Percentiles rank a stretch among this genome's conserved stretches.
Evolutionary conservation across 495 filamentous ascomycete genomes (phyloP).

Genomic region (Aspergillus avenaceus): DNA sequence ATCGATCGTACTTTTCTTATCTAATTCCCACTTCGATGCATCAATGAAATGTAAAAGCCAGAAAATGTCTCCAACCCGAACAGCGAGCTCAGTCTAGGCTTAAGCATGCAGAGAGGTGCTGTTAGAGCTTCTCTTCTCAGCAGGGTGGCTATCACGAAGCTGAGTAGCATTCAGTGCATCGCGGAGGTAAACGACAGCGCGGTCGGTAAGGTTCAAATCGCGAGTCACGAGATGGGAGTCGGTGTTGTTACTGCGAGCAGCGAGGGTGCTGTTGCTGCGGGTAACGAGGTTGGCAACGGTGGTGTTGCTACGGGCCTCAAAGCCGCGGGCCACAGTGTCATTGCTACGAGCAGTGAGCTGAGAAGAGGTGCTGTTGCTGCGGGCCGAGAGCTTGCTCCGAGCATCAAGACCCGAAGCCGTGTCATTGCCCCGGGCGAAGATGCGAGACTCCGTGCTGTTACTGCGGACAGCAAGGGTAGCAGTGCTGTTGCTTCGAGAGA

Average conservation of each 20-base stretch:
- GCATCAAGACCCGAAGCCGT: background rate
- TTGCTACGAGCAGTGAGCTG: constrained; percentile 5
- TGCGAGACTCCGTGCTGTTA: background rate
- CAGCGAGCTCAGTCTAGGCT: background rate
- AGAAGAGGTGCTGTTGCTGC: background rate
- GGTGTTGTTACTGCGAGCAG: constrained; percentile 1
- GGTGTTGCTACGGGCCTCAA: background rate
- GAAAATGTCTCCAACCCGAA: background rate
- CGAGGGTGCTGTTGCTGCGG: constrained; percentile 1
- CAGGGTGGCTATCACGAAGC: background rate
- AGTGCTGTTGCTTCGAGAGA: background rate
- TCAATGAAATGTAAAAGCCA: background rate
- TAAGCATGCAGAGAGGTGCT: constrained; percentile 3
- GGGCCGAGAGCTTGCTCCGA: background rate
- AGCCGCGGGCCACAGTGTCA: background rate
- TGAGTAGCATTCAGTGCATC: constrained; percentile 11
- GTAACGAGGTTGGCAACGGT: background rate
- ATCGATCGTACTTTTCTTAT: background rate
- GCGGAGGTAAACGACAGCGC: constrained; percentile 5
- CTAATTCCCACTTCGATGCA: too few relatives aligned
- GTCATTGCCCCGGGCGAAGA: background rate
- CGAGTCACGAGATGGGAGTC: constrained; percentile 2
- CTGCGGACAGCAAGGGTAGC: background rate
- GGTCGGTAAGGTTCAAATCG: constrained; percentile 6
- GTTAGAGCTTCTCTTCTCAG: constrained; percentile 5